phyloP scores from a whole-genome alignment of 2,329 filamentous ascomycete genomes.

The Talaromyces piceae region DNA sequence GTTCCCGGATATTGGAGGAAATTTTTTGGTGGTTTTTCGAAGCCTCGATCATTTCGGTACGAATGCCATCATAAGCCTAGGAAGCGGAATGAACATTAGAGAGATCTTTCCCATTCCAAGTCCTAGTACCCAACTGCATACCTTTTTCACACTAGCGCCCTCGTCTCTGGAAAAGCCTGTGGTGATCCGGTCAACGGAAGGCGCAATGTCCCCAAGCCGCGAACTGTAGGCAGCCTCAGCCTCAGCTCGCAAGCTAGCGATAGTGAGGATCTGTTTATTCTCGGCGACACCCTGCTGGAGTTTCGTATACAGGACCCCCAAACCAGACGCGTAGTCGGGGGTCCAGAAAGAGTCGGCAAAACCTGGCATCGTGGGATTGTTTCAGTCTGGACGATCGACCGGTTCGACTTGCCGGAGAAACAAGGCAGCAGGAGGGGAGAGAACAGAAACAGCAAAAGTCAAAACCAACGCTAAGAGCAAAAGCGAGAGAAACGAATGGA shows the following conservation, averaged over 20 bases:
- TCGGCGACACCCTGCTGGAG: conserved; percentile 93
- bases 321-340: conserved; percentile 88
- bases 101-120: too few species aligned
- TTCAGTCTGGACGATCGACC: not conserved
- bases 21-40: conserved; percentile 90
- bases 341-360: conserved; percentile 99
- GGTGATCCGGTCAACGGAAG: conserved; percentile 69
- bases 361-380: conserved; percentile 59
- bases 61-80: conserved; percentile 89
- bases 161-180: conserved; percentile 87
- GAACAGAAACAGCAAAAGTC: conserved; percentile 1
- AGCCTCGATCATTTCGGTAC: conserved; percentile 85
- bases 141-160: conserved; percentile 91
- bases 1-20: conserved; percentile 87
- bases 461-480: conserved; percentile 1
- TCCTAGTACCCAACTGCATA: too few species aligned
- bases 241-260: conserved; percentile 90
- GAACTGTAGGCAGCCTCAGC: conserved; percentile 85
- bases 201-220: conserved; percentile 71
- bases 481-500: not conserved
- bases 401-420: not conserved
- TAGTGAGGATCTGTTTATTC: conserved; percentile 85
- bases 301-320: conserved; percentile 92
- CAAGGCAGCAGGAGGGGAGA: not conserved
- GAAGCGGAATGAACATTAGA: not conserved